These are phyloP conservation scores for Wallacemonas rigidus DNA, from an alignment of 208 protist genomes.

Conservation along the genomic window DNA sequence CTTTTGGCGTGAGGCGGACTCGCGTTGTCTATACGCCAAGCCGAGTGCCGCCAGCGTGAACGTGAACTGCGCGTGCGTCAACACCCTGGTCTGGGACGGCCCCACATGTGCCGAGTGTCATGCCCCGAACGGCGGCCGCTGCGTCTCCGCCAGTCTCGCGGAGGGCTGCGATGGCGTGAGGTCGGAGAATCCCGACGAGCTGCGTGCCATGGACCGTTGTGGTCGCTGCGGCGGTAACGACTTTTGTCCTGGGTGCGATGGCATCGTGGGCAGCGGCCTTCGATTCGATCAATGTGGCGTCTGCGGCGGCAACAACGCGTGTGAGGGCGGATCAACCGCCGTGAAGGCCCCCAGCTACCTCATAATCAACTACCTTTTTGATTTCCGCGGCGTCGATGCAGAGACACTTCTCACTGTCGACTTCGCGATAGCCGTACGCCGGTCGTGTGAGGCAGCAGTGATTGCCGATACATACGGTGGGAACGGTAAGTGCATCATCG, in stretches of 20 bases:
- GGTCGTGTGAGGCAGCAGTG: conserved; percentile 8
- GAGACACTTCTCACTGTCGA: neutral
- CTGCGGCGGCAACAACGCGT: conserved; percentile 51
- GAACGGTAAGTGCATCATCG: conserved; percentile 23
- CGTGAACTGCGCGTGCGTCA: conserved; percentile 25
- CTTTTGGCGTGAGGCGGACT: conserved; percentile 26
- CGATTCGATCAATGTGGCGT: conserved; percentile 53
- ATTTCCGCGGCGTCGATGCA: conserved; percentile 20
- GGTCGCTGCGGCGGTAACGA: conserved; percentile 56
- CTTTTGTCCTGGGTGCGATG: conserved; percentile 56
- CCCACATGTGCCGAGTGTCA: conserved; percentile 28
- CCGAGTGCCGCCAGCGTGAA: neutral
- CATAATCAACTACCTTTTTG: conserved; percentile 35
- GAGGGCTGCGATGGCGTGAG: conserved; percentile 41
- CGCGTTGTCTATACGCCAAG: neutral
- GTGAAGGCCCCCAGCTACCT: conserved; percentile 24
- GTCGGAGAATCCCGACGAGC: conserved; percentile 6
- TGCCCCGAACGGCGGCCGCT: conserved; percentile 35
- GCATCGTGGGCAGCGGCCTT: conserved; percentile 35
- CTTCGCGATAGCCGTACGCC: conserved; percentile 17
- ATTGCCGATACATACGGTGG: conserved; percentile 4
- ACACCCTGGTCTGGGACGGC: conserved; percentile 31
- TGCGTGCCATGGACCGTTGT: conserved; percentile 34
- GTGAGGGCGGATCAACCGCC: conserved; percentile 6
- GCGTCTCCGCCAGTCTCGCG: conserved; percentile 20